Evolutionary conservation across 257 asterid genomes (phyloP).

Genomic region (Thymus quinquecostatus): DNA sequence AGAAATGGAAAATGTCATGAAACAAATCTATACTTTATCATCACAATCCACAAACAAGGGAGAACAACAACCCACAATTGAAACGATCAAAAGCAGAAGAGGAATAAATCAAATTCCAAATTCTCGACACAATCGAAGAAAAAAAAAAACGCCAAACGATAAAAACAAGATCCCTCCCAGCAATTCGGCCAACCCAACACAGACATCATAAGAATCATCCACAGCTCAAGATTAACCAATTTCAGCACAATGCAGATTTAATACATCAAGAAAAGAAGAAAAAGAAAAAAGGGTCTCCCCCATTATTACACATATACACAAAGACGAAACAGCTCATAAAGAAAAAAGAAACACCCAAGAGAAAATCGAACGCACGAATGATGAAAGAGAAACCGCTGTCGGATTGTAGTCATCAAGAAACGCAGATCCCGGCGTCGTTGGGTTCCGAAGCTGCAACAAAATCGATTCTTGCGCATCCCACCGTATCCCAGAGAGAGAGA

Average conservation of each 20-base stretch:
- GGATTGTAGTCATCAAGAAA: conserved; percentile 49
- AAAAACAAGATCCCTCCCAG: conserved; percentile 46
- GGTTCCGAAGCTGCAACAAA: conserved; percentile 43
- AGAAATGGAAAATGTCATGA: conserved; percentile 6
- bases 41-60: neutral
- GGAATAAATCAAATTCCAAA: neutral
- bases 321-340: neutral
- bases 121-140: conserved; percentile 9
- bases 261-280: conserved; percentile 24
- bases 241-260: conserved; percentile 46
- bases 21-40: conserved; percentile 26
- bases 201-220: conserved; percentile 28
- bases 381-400: conserved; percentile 32
- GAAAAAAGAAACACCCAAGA: neutral
- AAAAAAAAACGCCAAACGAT: conserved; percentile 1
- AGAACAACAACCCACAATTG: neutral
- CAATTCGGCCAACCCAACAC: conserved; percentile 24
- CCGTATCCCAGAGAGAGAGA: conserved; percentile 26
- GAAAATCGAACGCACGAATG: conserved; percentile 36
- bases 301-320: conserved; percentile 23
- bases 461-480: conserved; percentile 40
- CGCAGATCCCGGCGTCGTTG: conserved; percentile 63
- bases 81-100: conserved; percentile 24
- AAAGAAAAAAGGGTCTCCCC: conserved; percentile 21
- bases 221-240: conserved; percentile 33